A percentile compares a stretch with the other conserved stretches of the same genome.
Evolutionary conservation across 106 monocot genomes (phyloP).

Genomic region (Dioscorea alata): DNA sequence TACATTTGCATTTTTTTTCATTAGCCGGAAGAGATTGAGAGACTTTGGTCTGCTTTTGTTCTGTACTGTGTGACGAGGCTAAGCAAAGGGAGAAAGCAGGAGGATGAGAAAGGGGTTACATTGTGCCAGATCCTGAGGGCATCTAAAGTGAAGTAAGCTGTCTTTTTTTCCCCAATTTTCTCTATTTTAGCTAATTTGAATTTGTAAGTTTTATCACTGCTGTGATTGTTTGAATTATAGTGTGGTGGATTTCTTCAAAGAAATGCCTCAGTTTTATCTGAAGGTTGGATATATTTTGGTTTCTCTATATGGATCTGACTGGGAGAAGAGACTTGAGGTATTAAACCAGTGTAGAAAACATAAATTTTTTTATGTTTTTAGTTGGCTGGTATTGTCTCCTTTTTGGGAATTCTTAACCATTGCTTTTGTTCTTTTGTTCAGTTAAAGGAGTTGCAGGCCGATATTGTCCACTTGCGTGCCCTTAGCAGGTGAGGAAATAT

Average conservation of each 20-base stretch:
- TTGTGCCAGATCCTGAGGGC: slow-evolving; percentile 71
- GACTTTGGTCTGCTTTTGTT: slow-evolving; percentile 74
- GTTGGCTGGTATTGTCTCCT: not conserved
- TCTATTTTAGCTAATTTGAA: not conserved
- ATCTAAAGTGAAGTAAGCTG: slow-evolving; percentile 63
- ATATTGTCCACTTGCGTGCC: slow-evolving; percentile 70
- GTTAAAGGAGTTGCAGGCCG: slow-evolving; percentile 79
- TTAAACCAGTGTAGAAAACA: not conserved
- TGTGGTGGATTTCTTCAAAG: slow-evolving; percentile 81
- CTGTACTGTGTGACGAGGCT: slow-evolving; percentile 70
- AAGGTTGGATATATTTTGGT: slow-evolving; percentile 63
- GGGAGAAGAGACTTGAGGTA: slow-evolving; percentile 94
- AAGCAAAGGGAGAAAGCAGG: slow-evolving; percentile 25
- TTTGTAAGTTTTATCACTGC: not conserved
- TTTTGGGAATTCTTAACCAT: slow-evolving; percentile 4
- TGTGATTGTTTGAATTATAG: slow-evolving; percentile 26
- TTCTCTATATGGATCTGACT: slow-evolving; percentile 68
- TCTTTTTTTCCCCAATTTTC: not conserved
- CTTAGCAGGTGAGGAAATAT: slow-evolving; percentile 57
- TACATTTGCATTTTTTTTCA: slow-evolving; percentile 7
- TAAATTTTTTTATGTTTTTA: too few relatives aligned
- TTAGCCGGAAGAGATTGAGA: slow-evolving; percentile 85
- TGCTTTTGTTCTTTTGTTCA: slow-evolving; percentile 11
- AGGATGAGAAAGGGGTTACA: slow-evolving; percentile 31
- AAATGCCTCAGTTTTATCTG: slow-evolving; percentile 81